These are phyloP conservation scores for Endoconidiophora laricicola DNA, from an alignment of 2,329 filamentous ascomycete genomes.

Conservation along the genomic window DNA sequence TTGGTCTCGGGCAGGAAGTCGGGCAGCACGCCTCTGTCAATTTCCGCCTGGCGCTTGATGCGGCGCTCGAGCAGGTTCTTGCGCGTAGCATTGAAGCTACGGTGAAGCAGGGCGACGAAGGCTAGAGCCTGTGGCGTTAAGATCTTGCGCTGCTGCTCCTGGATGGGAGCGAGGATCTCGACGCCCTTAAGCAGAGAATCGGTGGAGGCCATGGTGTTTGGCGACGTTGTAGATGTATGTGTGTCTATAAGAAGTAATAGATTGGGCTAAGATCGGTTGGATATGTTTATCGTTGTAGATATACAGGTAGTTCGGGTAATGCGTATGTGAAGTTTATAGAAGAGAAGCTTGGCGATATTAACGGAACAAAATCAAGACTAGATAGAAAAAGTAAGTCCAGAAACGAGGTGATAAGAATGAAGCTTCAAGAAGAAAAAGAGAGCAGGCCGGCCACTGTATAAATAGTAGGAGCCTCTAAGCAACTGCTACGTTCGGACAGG, in stretches of 20 bases:
- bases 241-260: background rate
- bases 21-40: slow-evolving; percentile 74
- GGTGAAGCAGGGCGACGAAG: slow-evolving; percentile 87
- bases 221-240: slow-evolving; percentile 16
- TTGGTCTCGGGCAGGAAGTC: slow-evolving; percentile 94
- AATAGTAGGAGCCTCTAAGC: too few relatives aligned
- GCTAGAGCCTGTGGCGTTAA: slow-evolving; percentile 77
- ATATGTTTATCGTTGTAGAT: too few relatives aligned
- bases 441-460: too few relatives aligned
- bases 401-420: too few relatives aligned
- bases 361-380: too few relatives aligned
- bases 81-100: slow-evolving; percentile 80
- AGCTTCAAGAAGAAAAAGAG: too few relatives aligned
- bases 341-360: too few relatives aligned
- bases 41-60: slow-evolving; percentile 72
- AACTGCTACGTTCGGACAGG: too few relatives aligned
- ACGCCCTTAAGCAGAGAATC: slow-evolving; percentile 77
- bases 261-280: background rate
- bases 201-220: slow-evolving; percentile 41
- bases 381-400: too few relatives aligned
- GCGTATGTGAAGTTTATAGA: too few relatives aligned
- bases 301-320: too few relatives aligned
- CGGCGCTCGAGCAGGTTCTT: slow-evolving; percentile 81
- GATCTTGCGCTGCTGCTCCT: slow-evolving; percentile 72
- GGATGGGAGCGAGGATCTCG: slow-evolving; percentile 63